Conservation (phyloP, 768 basidiomycete species). For the Boletus rubroflammeus region DNA sequence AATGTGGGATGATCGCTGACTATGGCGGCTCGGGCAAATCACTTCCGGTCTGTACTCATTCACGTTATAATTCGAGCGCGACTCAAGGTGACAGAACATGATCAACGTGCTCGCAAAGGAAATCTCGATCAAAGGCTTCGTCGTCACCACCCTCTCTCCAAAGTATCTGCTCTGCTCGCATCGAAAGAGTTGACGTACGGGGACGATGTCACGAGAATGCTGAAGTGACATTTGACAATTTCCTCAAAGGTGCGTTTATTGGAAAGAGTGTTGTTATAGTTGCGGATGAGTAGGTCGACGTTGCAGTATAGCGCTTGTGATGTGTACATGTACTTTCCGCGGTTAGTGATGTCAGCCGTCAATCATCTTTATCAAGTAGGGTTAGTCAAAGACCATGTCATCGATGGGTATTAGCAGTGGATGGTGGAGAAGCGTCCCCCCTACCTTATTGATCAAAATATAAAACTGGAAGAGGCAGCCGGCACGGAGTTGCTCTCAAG, state of each 20-base stretch:
- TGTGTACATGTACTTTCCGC: not conserved
- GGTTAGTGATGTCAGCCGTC: not conserved
- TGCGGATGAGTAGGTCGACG: not conserved
- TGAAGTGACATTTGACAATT: conserved; percentile 6
- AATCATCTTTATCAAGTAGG: not conserved
- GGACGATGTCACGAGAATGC: conserved; percentile 39
- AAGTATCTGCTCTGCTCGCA: conserved; percentile 42
- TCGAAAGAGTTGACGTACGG: conserved; percentile 45
- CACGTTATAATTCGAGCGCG: not conserved
- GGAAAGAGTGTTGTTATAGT: conserved; percentile 10
- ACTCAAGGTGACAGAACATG: conserved; percentile 32
- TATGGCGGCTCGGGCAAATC: not conserved
- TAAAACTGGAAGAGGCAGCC: no score
- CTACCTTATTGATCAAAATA: no score
- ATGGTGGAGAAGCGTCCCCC: no score
- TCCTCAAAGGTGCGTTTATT: conserved; percentile 7
- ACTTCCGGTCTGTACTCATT: not conserved
- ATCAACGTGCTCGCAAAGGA: conserved; percentile 38
- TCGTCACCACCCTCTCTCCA: conserved; percentile 24
- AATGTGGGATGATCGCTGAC: conserved; percentile 28
- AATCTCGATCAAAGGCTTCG: conserved; percentile 45
- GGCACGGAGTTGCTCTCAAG: no score
- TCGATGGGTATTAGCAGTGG: no score
- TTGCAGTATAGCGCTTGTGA: not conserved
- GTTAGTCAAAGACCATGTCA: no score